Conservation (phyloP, 1,139 yeast genomes). For the Nadsonia starkeyi-henricii region DNA sequence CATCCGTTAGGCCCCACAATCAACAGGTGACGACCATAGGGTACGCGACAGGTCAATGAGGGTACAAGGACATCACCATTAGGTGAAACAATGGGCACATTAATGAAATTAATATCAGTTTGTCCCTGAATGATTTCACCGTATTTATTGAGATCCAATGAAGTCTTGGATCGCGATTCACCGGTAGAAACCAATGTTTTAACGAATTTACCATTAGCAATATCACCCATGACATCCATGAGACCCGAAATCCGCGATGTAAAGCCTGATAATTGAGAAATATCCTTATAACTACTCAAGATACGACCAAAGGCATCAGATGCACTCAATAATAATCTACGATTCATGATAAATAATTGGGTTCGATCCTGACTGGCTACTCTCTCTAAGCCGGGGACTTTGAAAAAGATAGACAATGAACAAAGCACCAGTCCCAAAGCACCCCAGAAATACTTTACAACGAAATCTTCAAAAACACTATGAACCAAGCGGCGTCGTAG, state of each 20-base stretch:
- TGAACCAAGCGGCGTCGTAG: constrained; percentile 69
- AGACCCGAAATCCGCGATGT: constrained; percentile 64
- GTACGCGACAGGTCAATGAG: constrained; percentile 53
- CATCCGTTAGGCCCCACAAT: constrained; percentile 95
- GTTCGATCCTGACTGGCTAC: constrained; percentile 19
- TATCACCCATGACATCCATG: constrained; percentile 46
- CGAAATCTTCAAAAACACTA: constrained; percentile 44
- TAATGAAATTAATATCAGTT: constrained; percentile 49
- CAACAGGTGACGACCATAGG: constrained; percentile 71
- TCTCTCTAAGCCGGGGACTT: constrained; percentile 38
- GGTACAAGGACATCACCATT: constrained; percentile 62
- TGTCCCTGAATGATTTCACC: constrained; percentile 10
- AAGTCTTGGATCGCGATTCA: constrained; percentile 3
- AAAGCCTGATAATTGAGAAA: constrained; percentile 77
- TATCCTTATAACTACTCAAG: constrained; percentile 70
- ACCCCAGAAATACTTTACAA: constrained; percentile 90
- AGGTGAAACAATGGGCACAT: constrained; percentile 74
- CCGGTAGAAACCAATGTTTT: constrained; percentile 18
- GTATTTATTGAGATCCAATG: constrained; percentile 3
- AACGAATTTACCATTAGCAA: constrained; percentile 27
- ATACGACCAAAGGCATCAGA: constrained; percentile 82
- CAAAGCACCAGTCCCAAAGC: constrained; percentile 84
- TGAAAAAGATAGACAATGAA: constrained; percentile 76
- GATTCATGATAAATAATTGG: constrained; percentile 69
- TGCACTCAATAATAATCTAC: constrained; percentile 71